phyloP scores from a whole-genome alignment of 2,329 filamentous ascomycete genomes.

The Emergomyces orientalis region DNA sequence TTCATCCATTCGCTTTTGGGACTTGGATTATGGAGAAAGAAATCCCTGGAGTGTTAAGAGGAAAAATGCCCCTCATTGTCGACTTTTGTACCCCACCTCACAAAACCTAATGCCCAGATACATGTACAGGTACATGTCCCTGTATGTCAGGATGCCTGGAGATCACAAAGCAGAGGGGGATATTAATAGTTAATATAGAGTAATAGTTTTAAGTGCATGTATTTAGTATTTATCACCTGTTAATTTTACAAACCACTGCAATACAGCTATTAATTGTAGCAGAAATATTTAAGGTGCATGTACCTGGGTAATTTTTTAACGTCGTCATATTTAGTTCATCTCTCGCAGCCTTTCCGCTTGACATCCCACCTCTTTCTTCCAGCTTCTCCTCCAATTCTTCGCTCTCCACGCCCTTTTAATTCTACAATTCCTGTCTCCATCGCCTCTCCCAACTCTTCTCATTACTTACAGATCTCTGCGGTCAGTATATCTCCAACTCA shows the following conservation, averaged over 20 bases:
- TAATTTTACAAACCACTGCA: neutral
- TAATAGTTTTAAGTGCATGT: neutral
- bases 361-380: neutral
- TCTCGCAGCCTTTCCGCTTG: neutral
- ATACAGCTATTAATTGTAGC: neutral
- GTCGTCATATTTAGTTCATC: slow-evolving; percentile 3
- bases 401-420: neutral
- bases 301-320: neutral
- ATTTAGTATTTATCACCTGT: neutral
- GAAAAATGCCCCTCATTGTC: neutral
- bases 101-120: too few species aligned
- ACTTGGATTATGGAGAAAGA: neutral
- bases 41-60: too few species aligned
- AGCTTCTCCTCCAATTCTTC: neutral
- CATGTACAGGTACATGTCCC: too few species aligned
- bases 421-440: neutral
- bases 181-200: neutral
- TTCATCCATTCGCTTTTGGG: neutral
- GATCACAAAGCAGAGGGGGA: neutral
- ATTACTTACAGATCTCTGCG: neutral
- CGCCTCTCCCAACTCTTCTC: neutral
- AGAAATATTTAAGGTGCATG: neutral
- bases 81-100: neutral
- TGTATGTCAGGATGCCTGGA: neutral
- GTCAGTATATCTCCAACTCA: neutral